phyloP scores from a whole-genome alignment of 2,329 filamentous ascomycete genomes.

The Lasiodiplodia sp. region DNA sequence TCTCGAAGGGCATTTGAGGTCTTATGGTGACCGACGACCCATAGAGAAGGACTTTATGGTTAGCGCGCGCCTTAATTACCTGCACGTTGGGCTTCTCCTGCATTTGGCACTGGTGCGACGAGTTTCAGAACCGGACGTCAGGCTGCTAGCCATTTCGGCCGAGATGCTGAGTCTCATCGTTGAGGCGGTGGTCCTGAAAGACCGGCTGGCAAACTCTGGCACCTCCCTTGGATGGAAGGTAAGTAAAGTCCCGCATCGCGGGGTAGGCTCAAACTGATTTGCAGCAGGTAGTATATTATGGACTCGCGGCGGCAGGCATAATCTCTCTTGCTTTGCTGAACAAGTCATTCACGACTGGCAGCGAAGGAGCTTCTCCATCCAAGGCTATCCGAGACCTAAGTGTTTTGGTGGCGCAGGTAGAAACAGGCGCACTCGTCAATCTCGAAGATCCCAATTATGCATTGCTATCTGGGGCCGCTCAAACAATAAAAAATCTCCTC shows the following conservation, averaged over 20 bases:
- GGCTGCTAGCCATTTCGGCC: conserved; percentile 37
- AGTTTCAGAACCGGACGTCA: conserved; percentile 36
- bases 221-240: conserved; percentile 45
- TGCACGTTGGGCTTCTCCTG: conserved; percentile 44
- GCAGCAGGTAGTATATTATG: conserved; percentile 43
- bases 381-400: conserved; percentile 41
- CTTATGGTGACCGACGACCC: conserved; percentile 30
- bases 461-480: conserved; percentile 9
- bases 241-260: conserved; percentile 31
- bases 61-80: conserved; percentile 42
- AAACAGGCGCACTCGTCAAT: conserved; percentile 36
- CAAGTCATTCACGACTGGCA: conserved; percentile 23
- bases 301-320: conserved; percentile 46
- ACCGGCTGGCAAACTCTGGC: conserved; percentile 44
- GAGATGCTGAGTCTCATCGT: conserved; percentile 42
- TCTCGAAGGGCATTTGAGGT: conserved; percentile 32
- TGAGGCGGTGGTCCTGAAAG: conserved; percentile 40
- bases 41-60: conserved; percentile 44
- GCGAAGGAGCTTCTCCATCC: background rate
- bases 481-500: conserved; percentile 16
- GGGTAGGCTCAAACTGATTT: background rate
- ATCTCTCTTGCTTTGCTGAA: conserved; percentile 39
- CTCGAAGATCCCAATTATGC: conserved; percentile 16
- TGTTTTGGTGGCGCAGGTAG: conserved; percentile 43
- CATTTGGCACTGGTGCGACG: conserved; percentile 36